Conservation (phyloP, 805 yeast genomes). For the Wilhelminamyces savonicus region DNA sequence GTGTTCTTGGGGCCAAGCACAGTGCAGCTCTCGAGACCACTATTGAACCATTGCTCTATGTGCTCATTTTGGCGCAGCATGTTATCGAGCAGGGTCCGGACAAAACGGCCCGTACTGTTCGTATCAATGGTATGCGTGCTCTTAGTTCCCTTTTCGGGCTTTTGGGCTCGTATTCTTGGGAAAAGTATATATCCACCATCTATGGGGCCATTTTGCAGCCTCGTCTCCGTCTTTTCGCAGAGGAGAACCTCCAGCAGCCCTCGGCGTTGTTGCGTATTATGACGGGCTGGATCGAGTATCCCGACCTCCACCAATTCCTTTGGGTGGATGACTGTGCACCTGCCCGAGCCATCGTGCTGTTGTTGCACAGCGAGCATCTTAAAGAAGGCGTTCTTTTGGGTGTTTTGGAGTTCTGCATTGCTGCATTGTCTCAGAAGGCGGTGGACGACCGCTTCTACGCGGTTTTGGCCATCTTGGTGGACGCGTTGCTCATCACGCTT, state of each 20-base stretch:
- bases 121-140: slow-evolving; percentile 65
- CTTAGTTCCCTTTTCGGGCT: slow-evolving; percentile 50
- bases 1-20: slow-evolving; percentile 54
- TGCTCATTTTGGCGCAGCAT: slow-evolving; percentile 48
- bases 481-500: slow-evolving; percentile 44
- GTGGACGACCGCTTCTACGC: slow-evolving; percentile 38
- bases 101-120: slow-evolving; percentile 50
- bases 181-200: slow-evolving; percentile 40
- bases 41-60: slow-evolving; percentile 51
- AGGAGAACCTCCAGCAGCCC: slow-evolving; percentile 76
- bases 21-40: slow-evolving; percentile 42
- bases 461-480: slow-evolving; percentile 53
- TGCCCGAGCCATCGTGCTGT: slow-evolving; percentile 46
- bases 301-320: slow-evolving; percentile 44
- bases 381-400: slow-evolving; percentile 59
- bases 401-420: slow-evolving; percentile 49
- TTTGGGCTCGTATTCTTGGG: slow-evolving; percentile 58
- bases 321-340: slow-evolving; percentile 51
- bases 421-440: slow-evolving; percentile 35
- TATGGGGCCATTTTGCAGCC: slow-evolving; percentile 53
- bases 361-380: slow-evolving; percentile 48
- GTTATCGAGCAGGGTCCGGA: too few species aligned
- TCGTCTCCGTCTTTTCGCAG: slow-evolving; percentile 60
- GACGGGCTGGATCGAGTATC: slow-evolving; percentile 43
- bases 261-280: slow-evolving; percentile 70